Percentiles rank a stretch among this genome's conserved stretches.
Conservation (phyloP, 2,329 filamentous ascomycete genomes). For the Xylaria arbuscula region DNA sequence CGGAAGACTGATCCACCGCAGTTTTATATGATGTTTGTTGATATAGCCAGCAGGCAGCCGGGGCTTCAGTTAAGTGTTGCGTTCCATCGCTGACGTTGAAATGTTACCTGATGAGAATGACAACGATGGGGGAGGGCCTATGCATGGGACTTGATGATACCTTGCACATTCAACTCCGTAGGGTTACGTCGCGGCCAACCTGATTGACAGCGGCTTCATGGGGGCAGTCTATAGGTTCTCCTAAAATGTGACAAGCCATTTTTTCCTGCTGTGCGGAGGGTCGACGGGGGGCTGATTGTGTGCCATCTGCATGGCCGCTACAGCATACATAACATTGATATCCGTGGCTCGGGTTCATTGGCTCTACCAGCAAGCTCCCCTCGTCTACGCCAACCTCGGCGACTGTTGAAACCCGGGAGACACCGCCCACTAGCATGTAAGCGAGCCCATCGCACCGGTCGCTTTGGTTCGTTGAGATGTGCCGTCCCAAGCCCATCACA, state of each 20-base stretch:
- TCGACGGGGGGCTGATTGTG: constrained; percentile 5
- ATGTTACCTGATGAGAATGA: constrained; percentile 25
- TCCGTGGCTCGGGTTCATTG: constrained; percentile 42
- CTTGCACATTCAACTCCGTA: constrained; percentile 17
- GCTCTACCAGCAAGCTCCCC: constrained; percentile 34
- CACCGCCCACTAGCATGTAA: constrained; percentile 38
- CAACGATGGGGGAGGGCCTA: not conserved
- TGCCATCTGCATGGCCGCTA: constrained; percentile 36
- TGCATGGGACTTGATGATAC: constrained; percentile 36
- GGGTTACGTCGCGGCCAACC: constrained; percentile 28
- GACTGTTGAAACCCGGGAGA: constrained; percentile 41
- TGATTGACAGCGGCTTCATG: constrained; percentile 32
- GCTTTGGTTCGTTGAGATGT: constrained; percentile 35
- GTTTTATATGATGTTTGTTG: constrained; percentile 21
- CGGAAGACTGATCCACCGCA: constrained; percentile 6
- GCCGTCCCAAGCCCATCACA: constrained; percentile 34
- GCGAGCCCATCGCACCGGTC: constrained; percentile 35
- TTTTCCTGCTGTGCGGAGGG: constrained; percentile 10
- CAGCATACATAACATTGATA: constrained; percentile 36
- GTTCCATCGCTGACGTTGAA: constrained; percentile 36
- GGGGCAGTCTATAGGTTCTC: constrained; percentile 23
- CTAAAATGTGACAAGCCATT: constrained; percentile 28
- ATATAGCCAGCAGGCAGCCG: constrained; percentile 34
- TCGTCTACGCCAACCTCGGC: constrained; percentile 40
- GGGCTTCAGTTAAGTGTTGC: constrained; percentile 25